Percentiles rank a stretch among this genome's conserved stretches.
Evolutionary conservation across 2,329 filamentous ascomycete species (phyloP).

Genomic region (Xylaria hypoxylon): DNA sequence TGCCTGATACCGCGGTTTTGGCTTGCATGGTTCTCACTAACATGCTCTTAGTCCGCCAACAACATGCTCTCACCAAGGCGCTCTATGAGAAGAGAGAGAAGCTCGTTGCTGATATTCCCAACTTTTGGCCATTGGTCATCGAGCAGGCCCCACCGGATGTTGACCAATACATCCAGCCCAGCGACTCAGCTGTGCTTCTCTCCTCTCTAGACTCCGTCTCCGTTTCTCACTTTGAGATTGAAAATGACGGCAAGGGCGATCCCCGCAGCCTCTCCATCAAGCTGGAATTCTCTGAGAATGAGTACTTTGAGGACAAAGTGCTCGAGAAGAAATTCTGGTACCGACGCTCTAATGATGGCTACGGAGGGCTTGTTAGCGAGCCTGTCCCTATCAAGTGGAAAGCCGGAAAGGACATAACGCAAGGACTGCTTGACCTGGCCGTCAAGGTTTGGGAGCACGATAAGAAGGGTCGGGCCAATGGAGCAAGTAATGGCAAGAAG

Average conservation of each 20-base stretch:
- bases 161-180: conserved; percentile 86
- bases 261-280: conserved; percentile 82
- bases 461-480: conserved; percentile 55
- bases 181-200: conserved; percentile 79
- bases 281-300: conserved; percentile 84
- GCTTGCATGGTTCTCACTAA: conserved; percentile 7
- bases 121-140: conserved; percentile 96
- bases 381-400: conserved; percentile 92
- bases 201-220: conserved; percentile 74
- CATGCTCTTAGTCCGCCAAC: conserved; percentile 72
- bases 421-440: conserved; percentile 80
- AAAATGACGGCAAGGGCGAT: conserved; percentile 71
- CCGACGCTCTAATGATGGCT: conserved; percentile 75
- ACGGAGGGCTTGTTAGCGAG: conserved; percentile 84
- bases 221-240: conserved; percentile 84
- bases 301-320: conserved; percentile 80
- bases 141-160: conserved; percentile 88
- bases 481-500: conserved; percentile 55
- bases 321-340: conserved; percentile 95
- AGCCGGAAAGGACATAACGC: conserved; percentile 84
- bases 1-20: background rate
- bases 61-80: conserved; percentile 73
- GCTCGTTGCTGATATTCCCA: conserved; percentile 77
- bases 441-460: conserved; percentile 75
- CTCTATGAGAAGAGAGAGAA: conserved; percentile 82